Conservation (phyloP, 2,329 filamentous ascomycete species). For the Aspergillus costaricaensis region DNA sequence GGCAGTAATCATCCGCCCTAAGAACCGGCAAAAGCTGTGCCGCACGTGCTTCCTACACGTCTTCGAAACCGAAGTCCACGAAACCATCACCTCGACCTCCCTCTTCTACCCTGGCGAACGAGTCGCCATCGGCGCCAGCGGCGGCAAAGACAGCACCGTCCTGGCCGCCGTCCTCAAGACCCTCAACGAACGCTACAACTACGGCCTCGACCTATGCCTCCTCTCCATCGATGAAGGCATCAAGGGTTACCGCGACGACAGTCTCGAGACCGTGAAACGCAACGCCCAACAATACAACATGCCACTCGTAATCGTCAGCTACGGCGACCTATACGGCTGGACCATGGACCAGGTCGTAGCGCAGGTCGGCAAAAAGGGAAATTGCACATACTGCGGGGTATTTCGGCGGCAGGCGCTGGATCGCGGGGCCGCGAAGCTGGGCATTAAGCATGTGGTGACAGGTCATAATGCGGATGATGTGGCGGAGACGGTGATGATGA, state of each 20-base stretch:
- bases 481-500: conserved; percentile 97
- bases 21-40: conserved; percentile 93
- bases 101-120: conserved; percentile 82
- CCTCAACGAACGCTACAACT: conserved; percentile 84
- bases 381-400: conserved; percentile 98
- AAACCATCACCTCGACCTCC: conserved; percentile 80
- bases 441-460: conserved; percentile 90
- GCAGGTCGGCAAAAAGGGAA: conserved; percentile 94
- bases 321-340: conserved; percentile 94
- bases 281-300: conserved; percentile 91
- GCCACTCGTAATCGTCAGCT: conserved; percentile 88
- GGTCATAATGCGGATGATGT: conserved; percentile 98
- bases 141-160: conserved; percentile 96
- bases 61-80: conserved; percentile 92
- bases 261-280: conserved; percentile 91
- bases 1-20: conserved; percentile 88
- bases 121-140: conserved; percentile 92
- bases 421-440: conserved; percentile 81
- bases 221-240: conserved; percentile 97
- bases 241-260: conserved; percentile 94
- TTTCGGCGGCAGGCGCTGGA: conserved; percentile 93
- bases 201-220: conserved; percentile 81
- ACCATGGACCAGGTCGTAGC: conserved; percentile 99
- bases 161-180: conserved; percentile 93
- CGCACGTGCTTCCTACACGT: conserved; percentile 80